Percentiles rank a stretch among this genome's conserved stretches.
phyloP scores from a whole-genome alignment of 1,139 yeast species.

The Yamadazyma membranifaciens region DNA sequence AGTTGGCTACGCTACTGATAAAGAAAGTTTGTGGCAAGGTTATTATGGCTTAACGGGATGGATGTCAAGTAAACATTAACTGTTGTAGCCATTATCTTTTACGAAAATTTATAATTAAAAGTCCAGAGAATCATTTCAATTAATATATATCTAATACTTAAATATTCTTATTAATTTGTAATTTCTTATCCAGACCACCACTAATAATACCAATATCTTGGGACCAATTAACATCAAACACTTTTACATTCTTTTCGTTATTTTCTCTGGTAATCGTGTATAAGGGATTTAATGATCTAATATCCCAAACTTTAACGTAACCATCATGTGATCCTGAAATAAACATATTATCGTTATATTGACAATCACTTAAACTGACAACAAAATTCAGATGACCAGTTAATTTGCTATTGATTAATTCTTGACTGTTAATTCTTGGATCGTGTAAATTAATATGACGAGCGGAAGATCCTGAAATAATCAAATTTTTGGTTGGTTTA shows the following conservation, averaged over 20 bases:
- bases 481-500: conserved; percentile 60
- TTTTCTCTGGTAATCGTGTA: conserved; percentile 79
- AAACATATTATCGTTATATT: conserved; percentile 75
- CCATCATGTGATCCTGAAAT: conserved; percentile 95
- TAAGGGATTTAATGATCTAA: conserved; percentile 81
- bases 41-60: conserved; percentile 65
- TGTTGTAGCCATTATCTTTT: too few species aligned
- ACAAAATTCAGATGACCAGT: conserved; percentile 93
- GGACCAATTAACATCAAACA: conserved; percentile 88
- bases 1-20: conserved; percentile 60
- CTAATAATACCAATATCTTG: conserved; percentile 76
- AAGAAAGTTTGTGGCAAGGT: conserved; percentile 71
- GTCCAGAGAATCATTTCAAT: too few species aligned
- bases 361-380: conserved; percentile 69
- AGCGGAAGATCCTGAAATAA: conserved; percentile 94
- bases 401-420: conserved; percentile 53
- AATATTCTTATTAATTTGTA: conserved; percentile 69
- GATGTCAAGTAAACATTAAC: conserved; percentile 15
- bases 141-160: conserved; percentile 3
- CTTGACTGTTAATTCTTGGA: conserved; percentile 58
- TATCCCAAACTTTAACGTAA: conserved; percentile 93
- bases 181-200: conserved; percentile 92
- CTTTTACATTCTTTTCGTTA: conserved; percentile 51
- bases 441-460: conserved; percentile 93
- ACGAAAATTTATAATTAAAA: too few species aligned